These are phyloP conservation scores for Boletus vermiculosoides DNA, from an alignment of 768 basidiomycete species.

Conservation along the genomic window DNA sequence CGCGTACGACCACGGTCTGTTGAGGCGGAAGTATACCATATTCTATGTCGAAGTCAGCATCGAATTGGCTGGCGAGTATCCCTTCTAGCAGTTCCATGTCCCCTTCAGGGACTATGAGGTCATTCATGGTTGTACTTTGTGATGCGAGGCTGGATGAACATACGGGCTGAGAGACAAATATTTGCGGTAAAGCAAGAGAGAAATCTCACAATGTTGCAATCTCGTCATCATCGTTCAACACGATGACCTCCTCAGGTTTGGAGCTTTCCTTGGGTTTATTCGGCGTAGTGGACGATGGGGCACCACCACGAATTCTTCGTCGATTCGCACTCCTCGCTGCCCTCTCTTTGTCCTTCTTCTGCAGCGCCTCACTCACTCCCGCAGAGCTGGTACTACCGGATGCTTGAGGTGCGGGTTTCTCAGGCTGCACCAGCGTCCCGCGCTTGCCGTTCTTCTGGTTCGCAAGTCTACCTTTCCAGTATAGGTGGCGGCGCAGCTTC, in stretches of 20 bases:
- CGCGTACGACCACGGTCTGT: constrained; percentile 79
- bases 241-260: constrained; percentile 10
- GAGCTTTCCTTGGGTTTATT: constrained; percentile 13
- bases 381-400: constrained; percentile 10
- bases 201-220: constrained; percentile 59
- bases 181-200: not conserved
- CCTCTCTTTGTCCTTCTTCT: constrained; percentile 69
- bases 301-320: constrained; percentile 77
- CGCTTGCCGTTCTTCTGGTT: constrained; percentile 25
- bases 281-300: constrained; percentile 26
- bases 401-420: constrained; percentile 14
- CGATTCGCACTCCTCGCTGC: constrained; percentile 61
- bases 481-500: constrained; percentile 70
- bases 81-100: constrained; percentile 26
- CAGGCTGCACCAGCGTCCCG: not conserved
- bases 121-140: constrained; percentile 16
- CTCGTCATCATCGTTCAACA: constrained; percentile 31
- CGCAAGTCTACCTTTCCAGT: constrained; percentile 66
- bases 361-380: constrained; percentile 68
- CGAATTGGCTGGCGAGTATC: constrained; percentile 35
- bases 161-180: not conserved
- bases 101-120: constrained; percentile 14
- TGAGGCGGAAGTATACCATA: constrained; percentile 80
- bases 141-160: constrained; percentile 17
- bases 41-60: constrained; percentile 65